Evolutionary conservation across 805 yeast species (phyloP).

Genomic region (Nakazawaea siamensis): DNA sequence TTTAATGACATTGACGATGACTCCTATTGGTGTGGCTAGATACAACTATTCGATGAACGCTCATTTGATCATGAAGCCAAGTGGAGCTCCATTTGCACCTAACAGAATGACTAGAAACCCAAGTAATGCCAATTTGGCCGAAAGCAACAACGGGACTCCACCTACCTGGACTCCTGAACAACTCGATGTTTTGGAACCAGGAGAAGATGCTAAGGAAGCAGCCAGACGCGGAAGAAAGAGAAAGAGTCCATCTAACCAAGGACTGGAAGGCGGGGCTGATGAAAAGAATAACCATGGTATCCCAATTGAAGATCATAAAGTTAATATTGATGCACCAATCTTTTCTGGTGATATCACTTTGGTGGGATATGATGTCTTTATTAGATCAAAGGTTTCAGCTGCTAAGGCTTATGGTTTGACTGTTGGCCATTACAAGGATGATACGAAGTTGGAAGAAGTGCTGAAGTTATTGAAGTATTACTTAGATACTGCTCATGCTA

Average conservation of each 20-base stretch:
- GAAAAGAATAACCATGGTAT: conserved; percentile 23
- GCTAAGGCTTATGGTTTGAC: conserved; percentile 69
- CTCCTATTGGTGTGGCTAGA: conserved; percentile 93
- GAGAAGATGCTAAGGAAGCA: conserved; percentile 16
- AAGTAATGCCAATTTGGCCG: background rate
- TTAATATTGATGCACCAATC: conserved; percentile 91
- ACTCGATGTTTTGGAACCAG: conserved; percentile 9
- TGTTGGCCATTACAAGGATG: conserved; percentile 37
- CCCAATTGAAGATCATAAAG: conserved; percentile 51
- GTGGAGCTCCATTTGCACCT: conserved; percentile 41
- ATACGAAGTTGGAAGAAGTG: conserved; percentile 29
- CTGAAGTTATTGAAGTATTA: conserved; percentile 30
- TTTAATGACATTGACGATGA: conserved; percentile 62
- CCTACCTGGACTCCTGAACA: background rate
- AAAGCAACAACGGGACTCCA: background rate
- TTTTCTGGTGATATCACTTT: conserved; percentile 84
- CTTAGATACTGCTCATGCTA: conserved; percentile 58
- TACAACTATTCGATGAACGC: conserved; percentile 81
- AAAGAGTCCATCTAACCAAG: conserved; percentile 26
- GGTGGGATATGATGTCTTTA: conserved; percentile 66
- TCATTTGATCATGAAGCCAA: conserved; percentile 67
- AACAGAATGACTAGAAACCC: conserved; percentile 9
- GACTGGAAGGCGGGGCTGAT: no score
- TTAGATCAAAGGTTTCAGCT: conserved; percentile 68
- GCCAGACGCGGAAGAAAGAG: conserved; percentile 37